Conservation (phyloP, 495 filamentous ascomycete genomes). For the Neurospora africana region DNA sequence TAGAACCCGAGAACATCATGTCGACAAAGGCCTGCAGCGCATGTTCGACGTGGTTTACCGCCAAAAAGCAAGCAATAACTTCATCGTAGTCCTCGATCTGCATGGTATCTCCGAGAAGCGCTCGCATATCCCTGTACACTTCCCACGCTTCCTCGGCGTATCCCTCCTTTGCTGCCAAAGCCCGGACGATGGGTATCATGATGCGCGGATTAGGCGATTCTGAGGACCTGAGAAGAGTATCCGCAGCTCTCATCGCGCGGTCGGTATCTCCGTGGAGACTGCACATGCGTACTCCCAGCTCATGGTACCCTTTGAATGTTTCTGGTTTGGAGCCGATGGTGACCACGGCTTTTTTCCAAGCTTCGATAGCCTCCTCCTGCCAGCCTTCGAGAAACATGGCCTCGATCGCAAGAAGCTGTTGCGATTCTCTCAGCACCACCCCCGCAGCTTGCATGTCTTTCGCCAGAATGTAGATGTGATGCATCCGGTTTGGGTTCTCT, state of each 20-base stretch:
- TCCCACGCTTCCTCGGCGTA: slow-evolving; percentile 50
- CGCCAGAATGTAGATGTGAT: slow-evolving; percentile 47
- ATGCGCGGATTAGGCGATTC: slow-evolving; percentile 43
- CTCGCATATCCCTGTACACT: slow-evolving; percentile 51
- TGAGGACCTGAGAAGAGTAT: slow-evolving; percentile 44
- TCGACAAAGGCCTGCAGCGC: slow-evolving; percentile 69
- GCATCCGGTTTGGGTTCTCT: slow-evolving; percentile 43
- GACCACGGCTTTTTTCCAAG: slow-evolving; percentile 51
- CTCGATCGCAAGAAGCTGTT: slow-evolving; percentile 55
- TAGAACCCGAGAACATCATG: slow-evolving; percentile 62
- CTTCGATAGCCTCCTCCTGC: slow-evolving; percentile 46
- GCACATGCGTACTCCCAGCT: slow-evolving; percentile 60
- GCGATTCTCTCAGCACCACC: slow-evolving; percentile 39
- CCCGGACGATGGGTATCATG: slow-evolving; percentile 55
- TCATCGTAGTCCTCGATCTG: slow-evolving; percentile 66
- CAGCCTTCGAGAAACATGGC: slow-evolving; percentile 51
- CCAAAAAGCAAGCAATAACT: slow-evolving; percentile 52
- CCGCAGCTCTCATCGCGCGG: slow-evolving; percentile 52
- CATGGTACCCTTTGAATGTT: slow-evolving; percentile 47
- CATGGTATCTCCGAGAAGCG: slow-evolving; percentile 49
- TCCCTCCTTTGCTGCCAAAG: slow-evolving; percentile 25
- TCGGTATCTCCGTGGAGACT: slow-evolving; percentile 47
- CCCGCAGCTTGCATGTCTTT: slow-evolving; percentile 51
- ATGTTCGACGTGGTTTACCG: slow-evolving; percentile 45
- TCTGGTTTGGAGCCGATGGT: slow-evolving; percentile 44